These are phyloP conservation scores for Taphrina pruni DNA, from an alignment of 1,139 yeast genomes.

Conservation along the genomic window DNA sequence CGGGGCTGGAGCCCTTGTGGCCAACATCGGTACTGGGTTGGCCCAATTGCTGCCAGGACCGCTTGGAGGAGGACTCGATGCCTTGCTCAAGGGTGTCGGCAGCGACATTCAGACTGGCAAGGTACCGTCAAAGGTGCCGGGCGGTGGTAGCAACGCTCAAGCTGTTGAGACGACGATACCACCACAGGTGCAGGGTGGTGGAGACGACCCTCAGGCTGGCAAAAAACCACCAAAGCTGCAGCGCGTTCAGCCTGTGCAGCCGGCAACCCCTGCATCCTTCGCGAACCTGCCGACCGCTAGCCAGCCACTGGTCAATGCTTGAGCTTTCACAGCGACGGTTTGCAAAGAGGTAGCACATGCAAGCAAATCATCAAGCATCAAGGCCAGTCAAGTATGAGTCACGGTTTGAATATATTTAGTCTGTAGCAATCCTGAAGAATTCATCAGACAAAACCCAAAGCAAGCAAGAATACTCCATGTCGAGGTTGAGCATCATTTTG, in stretches of 20 bases:
- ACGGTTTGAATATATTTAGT: too few relatives aligned
- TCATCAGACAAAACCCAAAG: too few relatives aligned
- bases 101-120: constrained; percentile 15
- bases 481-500: too few relatives aligned
- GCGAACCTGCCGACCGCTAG: neutral
- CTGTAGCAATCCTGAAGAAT: too few relatives aligned
- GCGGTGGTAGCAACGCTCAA: neutral
- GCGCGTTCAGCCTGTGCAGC: constrained; percentile 4
- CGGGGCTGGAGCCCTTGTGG: constrained; percentile 6
- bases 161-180: too few relatives aligned
- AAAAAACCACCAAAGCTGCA: constrained; percentile 11
- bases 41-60: constrained; percentile 7
- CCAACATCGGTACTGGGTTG: constrained; percentile 6
- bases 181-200: neutral
- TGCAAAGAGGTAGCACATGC: too few relatives aligned
- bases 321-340: too few relatives aligned
- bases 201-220: constrained; percentile 12
- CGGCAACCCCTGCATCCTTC: neutral
- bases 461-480: too few relatives aligned
- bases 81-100: constrained; percentile 17
- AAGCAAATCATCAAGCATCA: too few relatives aligned
- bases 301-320: neutral
- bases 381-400: too few relatives aligned
- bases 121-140: constrained; percentile 8
- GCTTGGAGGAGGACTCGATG: constrained; percentile 6